Evolutionary conservation across 257 asterid species (phyloP), one percentile per base, ranked within the genome.

Genomic region (Solanum sejunctum): DNA sequence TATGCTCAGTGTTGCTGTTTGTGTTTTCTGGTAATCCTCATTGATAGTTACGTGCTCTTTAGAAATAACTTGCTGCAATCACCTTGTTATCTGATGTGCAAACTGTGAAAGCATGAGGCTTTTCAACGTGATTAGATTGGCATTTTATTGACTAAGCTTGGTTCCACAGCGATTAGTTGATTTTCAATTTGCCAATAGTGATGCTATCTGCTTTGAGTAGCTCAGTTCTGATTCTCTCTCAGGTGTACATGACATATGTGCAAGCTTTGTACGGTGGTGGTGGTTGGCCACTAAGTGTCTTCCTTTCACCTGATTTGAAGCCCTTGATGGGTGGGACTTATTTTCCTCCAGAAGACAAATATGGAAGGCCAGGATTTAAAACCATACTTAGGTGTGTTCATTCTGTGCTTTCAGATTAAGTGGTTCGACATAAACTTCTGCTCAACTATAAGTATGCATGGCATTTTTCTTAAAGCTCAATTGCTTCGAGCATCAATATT

Each of bases 261-360:
- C 98, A 95, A 86, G 98, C 99, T 12, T 86, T 96, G 57, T 92
- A 96, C 23, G 98, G 98, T 79, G 92, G 99, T 84, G 99, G 99
- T 47, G 99, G 99, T 78, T 96, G 99, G 99, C 99, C 99, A 26
- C 89, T 96, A 56, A 91, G 94, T 28, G 98, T 84, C 84, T 96
- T 96, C 83, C 98, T 96, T 82, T 96, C 99, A 67, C 98, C 99
- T 16, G 97, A 92, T 87, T 89, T 96, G 81, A 96, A 93, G 91
- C 99, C 99, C 81, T 90, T 96, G 86, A 93, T 96, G 99, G 99
- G 99, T 16, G 99, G 98, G 87, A 96, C 99, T 78, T 95, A 96
- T 88, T 96, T 96, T 58, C 98, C 99, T 52, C 99, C 99, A 7
- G 97, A 95, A 49, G 99, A 96, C 90, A 91, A 92, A 82, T 91